phyloP scores from a whole-genome alignment of 2,329 filamentous ascomycete species.

The Paecilomyces niveus region DNA sequence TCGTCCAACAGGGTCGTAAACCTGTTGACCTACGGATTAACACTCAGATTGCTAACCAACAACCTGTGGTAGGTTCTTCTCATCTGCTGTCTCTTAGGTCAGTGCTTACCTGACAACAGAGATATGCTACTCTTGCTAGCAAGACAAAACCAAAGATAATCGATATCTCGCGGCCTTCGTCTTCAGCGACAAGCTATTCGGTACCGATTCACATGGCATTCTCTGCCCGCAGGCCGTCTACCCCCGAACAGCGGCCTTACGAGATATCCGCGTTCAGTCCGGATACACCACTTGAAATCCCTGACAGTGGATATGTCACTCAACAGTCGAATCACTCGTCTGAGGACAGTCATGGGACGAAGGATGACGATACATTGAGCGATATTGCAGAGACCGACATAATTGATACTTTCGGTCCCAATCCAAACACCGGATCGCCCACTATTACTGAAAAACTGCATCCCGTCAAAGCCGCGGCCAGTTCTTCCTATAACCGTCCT shows the following conservation, averaged over 20 bases:
- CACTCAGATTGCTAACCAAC: conserved; percentile 6
- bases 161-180: conserved; percentile 31
- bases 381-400: not conserved
- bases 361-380: conserved; percentile 23
- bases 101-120: conserved; percentile 13
- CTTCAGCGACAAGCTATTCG: conserved; percentile 18
- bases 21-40: conserved; percentile 6
- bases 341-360: conserved; percentile 14
- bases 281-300: conserved; percentile 29
- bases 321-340: conserved; percentile 21
- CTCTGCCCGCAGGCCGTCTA: conserved; percentile 20
- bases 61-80: conserved; percentile 6
- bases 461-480: not conserved
- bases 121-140: conserved; percentile 25
- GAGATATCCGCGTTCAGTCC: conserved; percentile 34
- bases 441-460: not conserved
- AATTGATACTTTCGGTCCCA: not conserved
- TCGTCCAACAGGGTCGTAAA: conserved; percentile 23
- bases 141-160: conserved; percentile 31
- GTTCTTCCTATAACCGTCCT: not conserved
- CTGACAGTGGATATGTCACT: conserved; percentile 28
- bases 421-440: not conserved
- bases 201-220: conserved; percentile 18
- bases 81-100: not conserved
- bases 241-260: conserved; percentile 25